Base-by-base conservation (phyloP, 2,329 filamentous ascomycete genomes). In the Fusarium nisikadoi region DNA sequence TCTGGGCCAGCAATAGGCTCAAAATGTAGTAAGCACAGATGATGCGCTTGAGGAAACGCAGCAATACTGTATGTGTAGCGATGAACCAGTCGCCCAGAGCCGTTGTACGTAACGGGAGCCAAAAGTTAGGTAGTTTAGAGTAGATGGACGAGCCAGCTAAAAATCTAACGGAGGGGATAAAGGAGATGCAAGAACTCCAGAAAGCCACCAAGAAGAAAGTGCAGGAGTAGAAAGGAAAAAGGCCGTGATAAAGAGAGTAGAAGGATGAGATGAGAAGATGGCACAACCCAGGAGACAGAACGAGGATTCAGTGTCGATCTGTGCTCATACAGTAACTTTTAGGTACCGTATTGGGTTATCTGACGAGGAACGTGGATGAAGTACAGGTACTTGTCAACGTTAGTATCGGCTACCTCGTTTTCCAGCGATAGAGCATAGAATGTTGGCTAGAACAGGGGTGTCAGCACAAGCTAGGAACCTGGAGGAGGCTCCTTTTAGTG, bases 31-130 rank as follows among this genome's bases (percentile, higher is more conserved):
- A 59, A 69, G 58, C 53, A 60, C 55, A 71, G 64, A 53, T 57
- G 71, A 72, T 55, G 38, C 62, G 67, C 57, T 64, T 59, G 72
- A 76, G 63, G 59, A 70, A 68, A 47, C 53, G 57, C 62, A 62
- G 53, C 36, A 52, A 59, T 38, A 29, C 33, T 59, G 56, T 57
- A 27, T 59, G 56, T 36, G 19, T 46, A 74, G 65, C 62, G 62
- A 66, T 59, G 64, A 76, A 71, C 71, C 68, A 75, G 74, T 71
- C 71, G 65, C 72, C 64, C 74, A 76, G 64, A 66, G 72, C 71
- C 64, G 54, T 57, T 13, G 54, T 36, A 57, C 41, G 54, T 56
- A 65, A 63, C 64, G 71, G 64, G 72, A 75, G 64, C 71, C 69
- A 73, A 76, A 68, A 55, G 67, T 64, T 65, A 56, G 67, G 61